Evolutionary conservation across 2,329 filamentous ascomycete genomes (phyloP).

Genomic region (Trichophyton equinum): DNA sequence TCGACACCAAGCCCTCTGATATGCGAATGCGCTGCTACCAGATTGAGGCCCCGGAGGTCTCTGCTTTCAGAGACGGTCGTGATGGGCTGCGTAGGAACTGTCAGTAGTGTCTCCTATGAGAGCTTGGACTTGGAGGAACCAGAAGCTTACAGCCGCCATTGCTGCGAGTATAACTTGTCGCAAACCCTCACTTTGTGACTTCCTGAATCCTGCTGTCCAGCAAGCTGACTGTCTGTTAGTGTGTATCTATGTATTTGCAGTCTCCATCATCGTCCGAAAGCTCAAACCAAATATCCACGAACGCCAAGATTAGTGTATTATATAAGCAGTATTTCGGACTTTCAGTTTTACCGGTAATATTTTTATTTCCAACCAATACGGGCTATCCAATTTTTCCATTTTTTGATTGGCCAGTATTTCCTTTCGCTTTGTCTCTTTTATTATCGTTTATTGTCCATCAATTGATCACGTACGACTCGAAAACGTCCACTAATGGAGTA

Average conservation of each 20-base stretch:
- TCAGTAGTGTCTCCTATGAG: background rate
- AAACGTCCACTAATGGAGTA: no score
- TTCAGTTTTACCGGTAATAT: background rate
- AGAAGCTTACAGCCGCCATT: constrained; percentile 29
- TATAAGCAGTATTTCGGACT: background rate
- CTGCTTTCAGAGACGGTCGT: constrained; percentile 87
- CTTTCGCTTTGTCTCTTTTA: background rate
- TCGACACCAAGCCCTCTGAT: constrained; percentile 93
- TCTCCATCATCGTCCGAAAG: background rate
- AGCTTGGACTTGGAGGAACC: background rate
- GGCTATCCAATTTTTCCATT: background rate
- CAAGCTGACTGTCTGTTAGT: background rate
- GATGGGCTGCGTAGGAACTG: constrained; percentile 39
- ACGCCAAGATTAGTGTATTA: no score
- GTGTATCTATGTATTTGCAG: background rate
- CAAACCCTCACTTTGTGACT: background rate
- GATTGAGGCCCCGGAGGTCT: constrained; percentile 89
- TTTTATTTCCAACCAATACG: background rate
- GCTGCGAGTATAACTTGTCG: background rate
- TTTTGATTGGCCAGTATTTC: background rate
- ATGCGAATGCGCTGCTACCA: constrained; percentile 96
- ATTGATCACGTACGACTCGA: background rate
- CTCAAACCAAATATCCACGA: no score
- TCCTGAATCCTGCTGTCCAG: background rate
- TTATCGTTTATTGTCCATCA: background rate